Evolutionary conservation across 1,284 basidiomycete genomes (phyloP).

Genomic region (Moesziomyces sp.): DNA sequence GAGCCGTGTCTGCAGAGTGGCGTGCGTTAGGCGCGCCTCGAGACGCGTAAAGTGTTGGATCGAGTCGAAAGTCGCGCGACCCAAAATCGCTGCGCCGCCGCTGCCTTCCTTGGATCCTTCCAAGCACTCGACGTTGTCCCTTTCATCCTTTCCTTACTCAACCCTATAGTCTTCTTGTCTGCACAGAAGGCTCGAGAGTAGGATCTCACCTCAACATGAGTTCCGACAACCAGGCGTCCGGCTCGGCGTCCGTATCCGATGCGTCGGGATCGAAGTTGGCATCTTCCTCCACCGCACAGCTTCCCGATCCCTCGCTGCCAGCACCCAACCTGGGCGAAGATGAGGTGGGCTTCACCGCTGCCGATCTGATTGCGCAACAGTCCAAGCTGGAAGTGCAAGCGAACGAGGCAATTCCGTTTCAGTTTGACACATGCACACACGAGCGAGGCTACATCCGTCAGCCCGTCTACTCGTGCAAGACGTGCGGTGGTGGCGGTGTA

Average conservation of each 20-base stretch:
- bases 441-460: conserved; percentile 67
- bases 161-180: not conserved
- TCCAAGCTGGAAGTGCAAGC: conserved; percentile 67
- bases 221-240: conserved; percentile 8
- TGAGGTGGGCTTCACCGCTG: conserved; percentile 64
- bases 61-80: not conserved
- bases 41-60: not conserved
- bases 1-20: too few relatives aligned
- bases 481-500: conserved; percentile 67
- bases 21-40: not conserved
- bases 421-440: conserved; percentile 68
- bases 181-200: not conserved
- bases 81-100: not conserved
- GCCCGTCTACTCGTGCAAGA: conserved; percentile 67
- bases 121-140: not conserved
- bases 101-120: not conserved
- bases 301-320: conserved; percentile 57
- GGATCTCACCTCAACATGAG: conserved; percentile 4
- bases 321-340: conserved; percentile 45
- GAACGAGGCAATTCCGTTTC: conserved; percentile 67
- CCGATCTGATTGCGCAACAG: conserved; percentile 67
- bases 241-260: conserved; percentile 7
- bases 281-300: conserved; percentile 10
- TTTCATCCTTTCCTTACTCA: not conserved
- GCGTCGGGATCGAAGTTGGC: conserved; percentile 1